A percentile compares a stretch with the other conserved stretches of the same genome.
Evolutionary conservation across 2,329 filamentous ascomycete genomes (phyloP).

Genomic region (Verticillium longisporum): DNA sequence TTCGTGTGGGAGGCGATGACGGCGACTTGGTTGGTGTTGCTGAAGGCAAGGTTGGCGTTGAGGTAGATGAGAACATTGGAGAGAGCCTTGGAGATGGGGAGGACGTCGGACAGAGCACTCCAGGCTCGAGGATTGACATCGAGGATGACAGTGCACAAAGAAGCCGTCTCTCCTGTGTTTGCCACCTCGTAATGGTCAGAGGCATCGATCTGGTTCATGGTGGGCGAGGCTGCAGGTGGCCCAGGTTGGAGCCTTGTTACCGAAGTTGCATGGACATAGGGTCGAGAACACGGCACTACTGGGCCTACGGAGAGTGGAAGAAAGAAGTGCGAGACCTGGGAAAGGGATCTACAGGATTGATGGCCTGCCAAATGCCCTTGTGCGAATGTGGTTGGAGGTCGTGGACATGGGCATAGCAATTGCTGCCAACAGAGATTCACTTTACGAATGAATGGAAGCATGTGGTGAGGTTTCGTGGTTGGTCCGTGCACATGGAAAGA

Average conservation of each 20-base stretch:
- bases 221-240: conserved; percentile 12
- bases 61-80: conserved; percentile 91
- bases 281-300: background rate
- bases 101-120: conserved; percentile 66
- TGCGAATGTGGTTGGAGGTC: background rate
- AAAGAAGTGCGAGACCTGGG: background rate
- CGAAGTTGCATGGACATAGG: background rate
- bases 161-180: conserved; percentile 56
- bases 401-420: background rate
- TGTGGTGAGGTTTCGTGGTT: background rate
- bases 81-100: conserved; percentile 77
- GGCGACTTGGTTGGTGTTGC: conserved; percentile 87
- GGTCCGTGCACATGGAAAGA: background rate
- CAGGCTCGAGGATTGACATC: conserved; percentile 96
- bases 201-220: conserved; percentile 50
- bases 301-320: no score
- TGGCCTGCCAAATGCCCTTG: background rate
- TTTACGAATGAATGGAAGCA: background rate
- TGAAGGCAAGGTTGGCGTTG: conserved; percentile 92
- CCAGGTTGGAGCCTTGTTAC: background rate
- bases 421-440: background rate
- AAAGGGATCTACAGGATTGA: background rate
- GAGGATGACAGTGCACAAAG: conserved; percentile 82
- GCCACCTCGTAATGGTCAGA: conserved; percentile 54
- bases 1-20: conserved; percentile 86